These are phyloP conservation scores for Candida tropicalis DNA, from an alignment of 1,139 yeast genomes.

Conservation along the genomic window DNA sequence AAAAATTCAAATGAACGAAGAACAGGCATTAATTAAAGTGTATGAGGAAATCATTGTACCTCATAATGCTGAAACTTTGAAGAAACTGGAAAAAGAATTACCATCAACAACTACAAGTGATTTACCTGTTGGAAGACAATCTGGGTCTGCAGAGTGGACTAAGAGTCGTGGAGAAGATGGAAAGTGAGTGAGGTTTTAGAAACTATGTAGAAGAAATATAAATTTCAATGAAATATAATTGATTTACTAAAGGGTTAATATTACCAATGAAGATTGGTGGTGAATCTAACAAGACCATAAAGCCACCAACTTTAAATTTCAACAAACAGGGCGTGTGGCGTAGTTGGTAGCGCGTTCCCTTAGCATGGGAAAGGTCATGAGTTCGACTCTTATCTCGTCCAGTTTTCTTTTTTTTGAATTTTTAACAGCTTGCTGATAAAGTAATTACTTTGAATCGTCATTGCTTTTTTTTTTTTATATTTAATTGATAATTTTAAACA, in stretches of 20 bases:
- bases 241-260: no score
- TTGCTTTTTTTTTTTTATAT: background rate
- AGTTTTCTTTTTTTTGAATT: constrained; percentile 26
- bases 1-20: constrained; percentile 4
- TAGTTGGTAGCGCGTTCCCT: constrained; percentile 74
- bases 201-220: background rate
- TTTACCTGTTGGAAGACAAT: constrained; percentile 58
- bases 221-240: no score
- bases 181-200: background rate
- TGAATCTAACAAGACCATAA: no score
- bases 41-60: constrained; percentile 31
- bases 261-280: no score
- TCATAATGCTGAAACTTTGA: constrained; percentile 23
- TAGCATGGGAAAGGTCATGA: constrained; percentile 69
- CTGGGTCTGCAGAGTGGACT: constrained; percentile 81
- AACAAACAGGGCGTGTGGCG: constrained; percentile 62
- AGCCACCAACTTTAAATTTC: background rate
- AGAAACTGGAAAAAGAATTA: constrained; percentile 11
- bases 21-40: constrained; percentile 20
- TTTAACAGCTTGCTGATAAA: background rate
- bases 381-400: constrained; percentile 73
- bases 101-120: constrained; percentile 16
- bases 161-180: constrained; percentile 78
- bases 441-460: no score
- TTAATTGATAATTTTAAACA: background rate